A percentile compares a stretch with the other conserved stretches of the same genome.
Conservation (phyloP, 805 yeast species). For the Candida peoriensis region DNA sequence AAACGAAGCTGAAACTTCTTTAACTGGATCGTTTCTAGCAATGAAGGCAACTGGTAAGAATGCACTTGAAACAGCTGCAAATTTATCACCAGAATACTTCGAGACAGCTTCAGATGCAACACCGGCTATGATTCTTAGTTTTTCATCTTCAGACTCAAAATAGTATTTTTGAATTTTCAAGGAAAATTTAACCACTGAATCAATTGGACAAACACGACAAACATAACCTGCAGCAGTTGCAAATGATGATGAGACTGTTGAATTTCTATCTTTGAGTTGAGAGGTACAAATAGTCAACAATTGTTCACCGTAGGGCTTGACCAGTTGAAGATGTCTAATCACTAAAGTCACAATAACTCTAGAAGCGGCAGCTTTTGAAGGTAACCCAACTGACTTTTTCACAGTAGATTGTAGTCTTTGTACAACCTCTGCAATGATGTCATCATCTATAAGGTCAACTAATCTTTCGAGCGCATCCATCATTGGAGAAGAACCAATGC, state of each 20-base stretch:
- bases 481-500: conserved; percentile 78
- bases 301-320: conserved; percentile 53
- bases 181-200: conserved; percentile 49
- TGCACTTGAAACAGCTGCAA: conserved; percentile 53
- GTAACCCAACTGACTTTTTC: conserved; percentile 75
- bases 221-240: conserved; percentile 79
- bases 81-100: conserved; percentile 62
- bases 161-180: conserved; percentile 46
- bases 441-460: conserved; percentile 52
- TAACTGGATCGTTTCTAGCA: conserved; percentile 62
- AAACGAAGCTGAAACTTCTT: conserved; percentile 43
- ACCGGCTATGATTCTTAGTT: conserved; percentile 48
- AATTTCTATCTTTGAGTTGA: conserved; percentile 67
- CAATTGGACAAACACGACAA: conserved; percentile 54
- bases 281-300: conserved; percentile 51
- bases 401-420: conserved; percentile 49
- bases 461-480: conserved; percentile 80
- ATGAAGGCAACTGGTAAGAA: conserved; percentile 77
- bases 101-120: conserved; percentile 61
- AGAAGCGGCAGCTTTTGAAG: conserved; percentile 85
- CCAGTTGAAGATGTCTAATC: conserved; percentile 43
- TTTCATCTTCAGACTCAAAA: conserved; percentile 50
- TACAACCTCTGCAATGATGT: conserved; percentile 32
- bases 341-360: conserved; percentile 63
- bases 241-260: conserved; percentile 66